Base-by-base conservation (phyloP, 1,139 yeast genomes). In the Magnusiomyces clavatus region DNA sequence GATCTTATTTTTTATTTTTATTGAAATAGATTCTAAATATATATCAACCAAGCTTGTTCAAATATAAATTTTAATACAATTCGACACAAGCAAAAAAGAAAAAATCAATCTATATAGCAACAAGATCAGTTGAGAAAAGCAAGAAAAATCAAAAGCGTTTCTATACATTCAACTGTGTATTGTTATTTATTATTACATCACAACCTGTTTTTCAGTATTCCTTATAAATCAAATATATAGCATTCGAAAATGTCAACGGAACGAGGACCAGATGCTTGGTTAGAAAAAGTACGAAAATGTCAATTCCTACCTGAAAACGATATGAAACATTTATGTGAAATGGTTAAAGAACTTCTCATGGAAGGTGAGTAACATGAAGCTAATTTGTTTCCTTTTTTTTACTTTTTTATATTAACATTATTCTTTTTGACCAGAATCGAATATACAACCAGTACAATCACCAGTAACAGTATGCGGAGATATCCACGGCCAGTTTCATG, bases 401-500 rank as follows among this genome's bases (percentile, higher is more conserved):
- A 35, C 13, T 10, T 4, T 14, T 14, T 37, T 37, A 14, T 4
- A 14, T 10, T n/a, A 13, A 37, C 11, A 37, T 37, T 14, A 37
- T 37, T 37, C 11, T 10, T 39, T 39, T 39, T 39, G 4, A 14
- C 8, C 43, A 63, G 96, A 88, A 68, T 85, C 92, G 45, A 92
- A 92, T 67, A 90, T 92, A 59, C 97, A 92, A 65, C 97, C 98
- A 0, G 97, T 92, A 13, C 88, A 84, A 67, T 82, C 94, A 38
- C 98, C 98, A 1, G 97, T 92, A n/a, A 89, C 97, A 1, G 97
- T 92, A 13, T 92, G 97, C 74, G 98, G 31, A 59, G 98, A 92
- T 70, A 95, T 92, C 59, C 98, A 92, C 69, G 98, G 98, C 6
- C 98, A 92, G 69, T 92, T 92, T 67, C 97, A 92, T 66, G 98